These are phyloP conservation scores for Glycine tomentella DNA, from an alignment of 306 rosid species.

Conservation along the genomic window DNA sequence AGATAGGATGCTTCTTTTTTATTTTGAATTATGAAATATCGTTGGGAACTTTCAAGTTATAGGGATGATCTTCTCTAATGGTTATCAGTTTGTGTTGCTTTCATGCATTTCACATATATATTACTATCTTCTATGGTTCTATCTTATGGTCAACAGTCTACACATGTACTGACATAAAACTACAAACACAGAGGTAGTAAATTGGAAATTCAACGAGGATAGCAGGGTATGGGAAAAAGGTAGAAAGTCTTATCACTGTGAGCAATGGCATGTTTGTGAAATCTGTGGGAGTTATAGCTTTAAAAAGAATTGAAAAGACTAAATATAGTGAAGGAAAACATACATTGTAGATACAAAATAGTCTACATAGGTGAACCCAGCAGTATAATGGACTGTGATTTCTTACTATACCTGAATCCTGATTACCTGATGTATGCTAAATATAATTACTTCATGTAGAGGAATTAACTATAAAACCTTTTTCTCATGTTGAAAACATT, in stretches of 20 bases:
- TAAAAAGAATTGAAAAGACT: neutral
- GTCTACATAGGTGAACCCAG: neutral
- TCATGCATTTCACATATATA: neutral
- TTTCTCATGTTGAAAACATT: neutral
- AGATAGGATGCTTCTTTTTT: slow-evolving; percentile 27
- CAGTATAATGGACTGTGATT: neutral
- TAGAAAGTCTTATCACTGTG: slow-evolving; percentile 13
- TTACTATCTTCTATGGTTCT: slow-evolving; percentile 2
- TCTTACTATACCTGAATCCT: too few relatives aligned
- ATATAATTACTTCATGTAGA: neutral
- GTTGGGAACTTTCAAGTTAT: slow-evolving; percentile 21
- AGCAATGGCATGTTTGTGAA: slow-evolving; percentile 27
- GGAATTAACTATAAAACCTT: neutral
- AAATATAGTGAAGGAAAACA: slow-evolving; percentile 25
- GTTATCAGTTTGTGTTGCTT: slow-evolving; percentile 24
- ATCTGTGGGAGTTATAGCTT: slow-evolving; percentile 3
- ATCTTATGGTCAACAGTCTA: neutral
- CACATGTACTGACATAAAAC: neutral
- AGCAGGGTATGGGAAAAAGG: slow-evolving; percentile 6
- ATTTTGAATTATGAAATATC: neutral
- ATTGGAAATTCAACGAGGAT: slow-evolving; percentile 33
- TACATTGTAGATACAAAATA: slow-evolving; percentile 1
- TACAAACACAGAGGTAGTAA: neutral
- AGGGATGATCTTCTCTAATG: neutral
- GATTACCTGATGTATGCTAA: neutral